Evolutionary conservation across 495 filamentous ascomycete genomes (phyloP), one percentile per base, ranked within the genome.

Genomic region (Jackrogersella minutella): DNA sequence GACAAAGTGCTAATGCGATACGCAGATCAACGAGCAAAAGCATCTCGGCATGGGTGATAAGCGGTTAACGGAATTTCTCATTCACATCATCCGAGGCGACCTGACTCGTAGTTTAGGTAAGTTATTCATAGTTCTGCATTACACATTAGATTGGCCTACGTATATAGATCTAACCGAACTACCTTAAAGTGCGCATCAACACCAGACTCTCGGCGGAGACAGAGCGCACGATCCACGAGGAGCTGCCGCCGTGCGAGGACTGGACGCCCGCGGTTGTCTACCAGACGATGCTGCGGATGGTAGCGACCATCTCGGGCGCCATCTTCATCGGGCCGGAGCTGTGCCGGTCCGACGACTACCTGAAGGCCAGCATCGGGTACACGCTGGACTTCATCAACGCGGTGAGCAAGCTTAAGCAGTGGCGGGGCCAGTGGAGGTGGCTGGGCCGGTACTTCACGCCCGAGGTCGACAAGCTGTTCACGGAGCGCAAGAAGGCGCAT

Each of bases 301-400:
- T 90, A 1, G 85, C 85, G 34, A 81, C 80, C 5, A 56, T 87
- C 17, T 87, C 87, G 0, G 83, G 85, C n/a, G 74, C 85, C 11
- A 73, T 85, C 5, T 89, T 89, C 51, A 75, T 88, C 47, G 88
- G 87, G 17, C 65, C 77, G 4, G 77, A 81, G 9, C 63, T 86
- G 39, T 84, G 82, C 63, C 81, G 83, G 1, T 73, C 85, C 22
- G 73, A 82, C 47, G 81, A 85, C 11, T 91, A 88, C 79, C 71
- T 88, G 16, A 69, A 83, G 19, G 76, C 82, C 3, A 82, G 85
- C 1, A 82, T 87, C 64, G 82, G 80, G 31, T 90, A 85, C 70
- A 86, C 87, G 4, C 61, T 86, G 17, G 78, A 86, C 43, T 58
- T 83, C 60, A 66, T 76, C 76, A 51, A 68, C 39, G 76, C 73